These are phyloP conservation scores for Yarrowia osloensis DNA, from an alignment of 805 yeast genomes.

Conservation along the genomic window DNA sequence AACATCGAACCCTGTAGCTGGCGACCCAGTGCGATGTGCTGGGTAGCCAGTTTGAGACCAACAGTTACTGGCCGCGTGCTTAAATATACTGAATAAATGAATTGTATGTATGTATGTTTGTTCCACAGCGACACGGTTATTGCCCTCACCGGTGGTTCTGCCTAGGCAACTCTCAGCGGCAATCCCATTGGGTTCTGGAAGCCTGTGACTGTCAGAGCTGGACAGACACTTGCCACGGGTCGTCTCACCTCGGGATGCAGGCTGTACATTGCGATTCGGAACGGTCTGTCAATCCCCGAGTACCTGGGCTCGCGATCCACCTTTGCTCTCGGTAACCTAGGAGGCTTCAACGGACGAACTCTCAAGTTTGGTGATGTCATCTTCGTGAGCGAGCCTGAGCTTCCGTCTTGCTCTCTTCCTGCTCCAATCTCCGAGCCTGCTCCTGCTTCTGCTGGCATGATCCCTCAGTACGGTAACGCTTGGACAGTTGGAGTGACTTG, in stretches of 20 bases:
- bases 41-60: no score
- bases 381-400: slow-evolving; percentile 76
- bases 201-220: slow-evolving; percentile 70
- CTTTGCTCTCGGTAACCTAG: slow-evolving; percentile 85
- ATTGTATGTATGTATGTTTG: no score
- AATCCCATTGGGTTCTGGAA: slow-evolving; percentile 60
- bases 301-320: slow-evolving; percentile 94
- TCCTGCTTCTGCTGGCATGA: slow-evolving; percentile 54
- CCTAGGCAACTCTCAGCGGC: slow-evolving; percentile 67
- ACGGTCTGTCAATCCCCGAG: slow-evolving; percentile 92
- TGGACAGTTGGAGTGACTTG: slow-evolving; percentile 94
- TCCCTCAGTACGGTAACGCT: slow-evolving; percentile 53
- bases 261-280: slow-evolving; percentile 84
- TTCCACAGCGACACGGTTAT: slow-evolving; percentile 81
- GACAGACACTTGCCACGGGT: slow-evolving; percentile 79
- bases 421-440: slow-evolving; percentile 67
- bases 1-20: no score
- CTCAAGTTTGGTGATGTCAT: slow-evolving; percentile 90
- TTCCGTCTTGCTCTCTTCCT: slow-evolving; percentile 69
- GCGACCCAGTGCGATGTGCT: no score
- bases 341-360: slow-evolving; percentile 93
- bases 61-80: no score
- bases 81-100: no score
- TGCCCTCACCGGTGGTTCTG: slow-evolving; percentile 88
- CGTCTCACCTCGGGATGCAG: slow-evolving; percentile 83